Base-by-base conservation (phyloP, 768 basidiomycete genomes). In the Russula ochroleuca region DNA sequence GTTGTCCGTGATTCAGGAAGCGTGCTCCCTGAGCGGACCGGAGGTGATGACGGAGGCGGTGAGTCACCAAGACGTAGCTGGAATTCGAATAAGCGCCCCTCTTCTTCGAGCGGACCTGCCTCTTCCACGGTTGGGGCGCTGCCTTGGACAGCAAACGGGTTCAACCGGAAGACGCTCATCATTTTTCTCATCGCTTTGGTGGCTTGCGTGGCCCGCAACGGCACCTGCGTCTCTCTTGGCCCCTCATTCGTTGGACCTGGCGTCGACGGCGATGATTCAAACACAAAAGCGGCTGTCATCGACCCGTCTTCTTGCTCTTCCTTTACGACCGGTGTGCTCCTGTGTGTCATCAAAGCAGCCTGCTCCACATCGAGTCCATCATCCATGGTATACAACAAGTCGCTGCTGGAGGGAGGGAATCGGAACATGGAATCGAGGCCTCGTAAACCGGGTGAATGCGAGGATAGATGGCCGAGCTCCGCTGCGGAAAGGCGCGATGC, bases 161-260 rank as follows among this genome's bases (percentile, higher is more conserved):
- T 86, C 68, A 90, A 79, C 9, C 89, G 81, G 72, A 91, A 88
- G 23, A 85, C 83, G 48, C 83, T 82, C 89, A 92, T 92, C 84
- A 90, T 84, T 53, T 77, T 76, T 59, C 85, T 82, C 89, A 90
- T 90, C 49, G 81, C 79, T 51, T 81, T 79, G 65, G 81, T 79
- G 1, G 88, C 89, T 69, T 89, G 85, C 0, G 87, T 90, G 9
- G 88, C 89, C 51, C 89, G 86, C 15, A 89, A 79, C 9, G 89
- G 88, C 1, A 89, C 88, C 70, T 73, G 68, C 4, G 68, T 59
- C 54, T 68, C 68, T 51, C 61, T 51, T 40, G 62, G 59, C 14
- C 57, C 53, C 33, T 55, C 57, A 45, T 54, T 63, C 33, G 51
- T 19, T 14, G 62, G 61, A 49, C 59, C 56, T 13, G 63, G 47